phyloP scores from a whole-genome alignment of 495 filamentous ascomycete species.

The Lasiosphaeriaceae sp. region DNA sequence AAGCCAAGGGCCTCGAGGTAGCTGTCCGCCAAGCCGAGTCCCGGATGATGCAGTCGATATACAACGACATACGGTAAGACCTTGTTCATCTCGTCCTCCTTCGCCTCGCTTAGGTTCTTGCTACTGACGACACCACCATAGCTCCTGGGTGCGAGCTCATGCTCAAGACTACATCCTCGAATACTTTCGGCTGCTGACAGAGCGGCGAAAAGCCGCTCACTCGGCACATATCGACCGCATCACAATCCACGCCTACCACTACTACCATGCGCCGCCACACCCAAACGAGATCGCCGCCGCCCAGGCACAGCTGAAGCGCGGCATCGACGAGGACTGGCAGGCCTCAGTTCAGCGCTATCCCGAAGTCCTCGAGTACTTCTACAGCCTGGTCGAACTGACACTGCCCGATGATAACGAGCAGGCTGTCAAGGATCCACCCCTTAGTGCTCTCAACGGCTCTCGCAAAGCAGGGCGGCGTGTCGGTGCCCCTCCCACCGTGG shows the following conservation, averaged over 20 bases:
- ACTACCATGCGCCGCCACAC: constrained; percentile 51
- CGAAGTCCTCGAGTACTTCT: constrained; percentile 71
- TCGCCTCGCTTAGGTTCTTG: neutral
- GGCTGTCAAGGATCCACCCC: constrained; percentile 51
- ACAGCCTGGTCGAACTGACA: constrained; percentile 57
- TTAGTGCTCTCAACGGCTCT: constrained; percentile 47
- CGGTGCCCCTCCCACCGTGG: constrained; percentile 23
- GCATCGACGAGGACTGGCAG: constrained; percentile 72
- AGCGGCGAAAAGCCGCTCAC: constrained; percentile 57
- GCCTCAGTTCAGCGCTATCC: constrained; percentile 65
- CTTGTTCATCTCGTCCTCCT: neutral
- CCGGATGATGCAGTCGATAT: constrained; percentile 58
- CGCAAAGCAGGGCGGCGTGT: constrained; percentile 35
- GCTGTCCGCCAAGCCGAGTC: constrained; percentile 63
- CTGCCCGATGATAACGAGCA: constrained; percentile 53
- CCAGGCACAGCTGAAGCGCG: constrained; percentile 57
- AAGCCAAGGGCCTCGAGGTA: constrained; percentile 62
- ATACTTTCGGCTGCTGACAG: constrained; percentile 59
- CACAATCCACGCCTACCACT: constrained; percentile 54
- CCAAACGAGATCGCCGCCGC: constrained; percentile 56
- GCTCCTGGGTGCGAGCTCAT: constrained; percentile 66
- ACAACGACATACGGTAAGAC: constrained; percentile 60
- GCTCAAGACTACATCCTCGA: constrained; percentile 66
- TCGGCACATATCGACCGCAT: constrained; percentile 53
- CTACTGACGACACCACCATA: constrained; percentile 34